phyloP scores from a whole-genome alignment of 768 basidiomycete species.

The Podaxis rugospora region DNA sequence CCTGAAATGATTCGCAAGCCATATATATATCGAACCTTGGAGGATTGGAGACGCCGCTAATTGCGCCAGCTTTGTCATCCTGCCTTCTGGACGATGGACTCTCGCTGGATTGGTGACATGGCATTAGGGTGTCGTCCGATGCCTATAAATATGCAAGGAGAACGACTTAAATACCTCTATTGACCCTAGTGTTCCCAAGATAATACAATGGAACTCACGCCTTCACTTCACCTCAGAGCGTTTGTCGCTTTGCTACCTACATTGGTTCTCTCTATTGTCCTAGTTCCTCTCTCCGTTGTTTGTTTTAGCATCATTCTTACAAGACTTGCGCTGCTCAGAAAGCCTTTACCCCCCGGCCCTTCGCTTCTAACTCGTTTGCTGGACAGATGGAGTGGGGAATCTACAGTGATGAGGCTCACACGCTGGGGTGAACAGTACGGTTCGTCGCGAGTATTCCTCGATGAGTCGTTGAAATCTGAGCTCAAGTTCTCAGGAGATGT shows the following conservation, averaged over 20 bases:
- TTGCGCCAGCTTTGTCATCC: no score
- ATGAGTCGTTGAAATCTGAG: neutral
- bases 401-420: neutral
- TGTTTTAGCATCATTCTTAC: neutral
- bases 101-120: no score
- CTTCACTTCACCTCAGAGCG: neutral
- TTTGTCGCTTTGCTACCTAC: neutral
- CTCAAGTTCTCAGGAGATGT: neutral
- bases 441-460: neutral
- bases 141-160: neutral
- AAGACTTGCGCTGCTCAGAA: neutral
- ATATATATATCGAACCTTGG: no score
- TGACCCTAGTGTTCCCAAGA: neutral
- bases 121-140: neutral
- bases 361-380: neutral
- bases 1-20: no score
- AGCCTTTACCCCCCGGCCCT: constrained; percentile 2
- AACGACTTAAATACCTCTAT: neutral
- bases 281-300: neutral
- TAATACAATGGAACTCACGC: neutral
- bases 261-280: neutral
- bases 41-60: no score
- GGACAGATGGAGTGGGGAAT: neutral
- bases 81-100: no score
- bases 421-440: constrained; percentile 5